phyloP scores from a whole-genome alignment of 768 basidiomycete genomes.

The Royoungia palumana region DNA sequence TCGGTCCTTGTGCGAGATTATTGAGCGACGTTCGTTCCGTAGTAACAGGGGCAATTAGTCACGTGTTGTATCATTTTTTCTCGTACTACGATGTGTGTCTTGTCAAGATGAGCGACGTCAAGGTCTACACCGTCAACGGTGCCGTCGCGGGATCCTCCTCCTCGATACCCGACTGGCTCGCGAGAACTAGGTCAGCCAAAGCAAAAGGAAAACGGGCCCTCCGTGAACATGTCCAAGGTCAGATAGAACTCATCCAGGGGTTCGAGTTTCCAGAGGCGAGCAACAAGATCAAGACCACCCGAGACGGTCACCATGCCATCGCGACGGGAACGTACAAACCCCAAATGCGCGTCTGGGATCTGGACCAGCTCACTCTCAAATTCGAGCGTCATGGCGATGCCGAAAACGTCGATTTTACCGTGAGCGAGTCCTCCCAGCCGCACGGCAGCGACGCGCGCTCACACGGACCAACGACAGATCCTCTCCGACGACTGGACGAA shows the following conservation, averaged over 20 bases:
- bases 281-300: constrained; percentile 84
- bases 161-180: constrained; percentile 93
- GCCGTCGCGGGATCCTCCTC: constrained; percentile 83
- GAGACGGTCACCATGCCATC: constrained; percentile 88
- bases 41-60: constrained; percentile 12
- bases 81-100: not conserved
- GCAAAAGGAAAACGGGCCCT: constrained; percentile 57
- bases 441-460: not conserved
- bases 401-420: constrained; percentile 97
- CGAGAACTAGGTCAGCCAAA: constrained; percentile 57
- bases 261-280: constrained; percentile 98
- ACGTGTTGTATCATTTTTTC: constrained; percentile 9
- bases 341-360: constrained; percentile 93
- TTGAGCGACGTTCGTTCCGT: too few species aligned
- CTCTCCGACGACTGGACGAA: constrained; percentile 99
- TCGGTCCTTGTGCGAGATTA: too few species aligned
- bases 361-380: constrained; percentile 88
- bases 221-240: constrained; percentile 76
- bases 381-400: constrained; percentile 95
- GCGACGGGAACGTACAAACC: constrained; percentile 99
- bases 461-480: constrained; percentile 48
- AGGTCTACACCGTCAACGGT: constrained; percentile 96
- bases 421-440: constrained; percentile 54
- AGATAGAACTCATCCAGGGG: constrained; percentile 89
- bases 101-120: constrained; percentile 44